Base-by-base conservation (phyloP, 768 basidiomycete genomes). In the Leccinum uliginosum region DNA sequence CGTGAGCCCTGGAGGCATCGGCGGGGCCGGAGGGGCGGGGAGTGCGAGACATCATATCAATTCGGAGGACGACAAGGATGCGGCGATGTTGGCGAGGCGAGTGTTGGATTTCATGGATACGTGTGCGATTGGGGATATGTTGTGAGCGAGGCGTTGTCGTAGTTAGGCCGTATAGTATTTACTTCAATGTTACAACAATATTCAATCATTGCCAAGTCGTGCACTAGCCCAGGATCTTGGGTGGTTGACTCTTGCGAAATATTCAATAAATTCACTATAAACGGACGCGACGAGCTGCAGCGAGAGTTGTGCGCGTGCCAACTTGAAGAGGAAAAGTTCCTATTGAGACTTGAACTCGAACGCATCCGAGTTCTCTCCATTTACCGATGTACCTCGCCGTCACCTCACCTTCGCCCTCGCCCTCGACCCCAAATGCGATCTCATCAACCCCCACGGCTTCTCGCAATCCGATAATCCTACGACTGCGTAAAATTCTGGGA, bases 401-500 rank as follows among this genome's bases (percentile, higher is more conserved):
- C 35, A 38, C 35, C 4, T 38, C 35, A 14, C 35, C 35, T n/a
- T 38, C 6, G 17, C 35, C 35, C 3, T 38, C 35, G 35, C 35
- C 35, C 35, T 38, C 35, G 17, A n/a, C 38, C 17, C n/a, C 17
- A n/a, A 38, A 38, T 38, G n/a, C n/a, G n/a, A 38, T n/a, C 38
- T 9, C 38, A 38, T 38, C 38, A 15, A 45, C 44, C 3, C 23
- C 27, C 0, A 24, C 56, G 5, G 6, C 45, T 19, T 23, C 66
- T 48, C 80, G 83, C 58, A 90, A 89, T 64, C 93, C 94, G 2
- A 80, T 95, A 40, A 84, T 92, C n/a, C 73, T 89, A 1, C 80
- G 94, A 11, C 75, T 96, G n/a, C 94, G 93, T 73, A 97, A 97
- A 73, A 87, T 95, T 58, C 77, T 96, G 19, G 85, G 89, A 34